These are phyloP conservation scores for Orobanche coerulescens DNA, from an alignment of 257 asterid genomes.

Conservation along the genomic window DNA sequence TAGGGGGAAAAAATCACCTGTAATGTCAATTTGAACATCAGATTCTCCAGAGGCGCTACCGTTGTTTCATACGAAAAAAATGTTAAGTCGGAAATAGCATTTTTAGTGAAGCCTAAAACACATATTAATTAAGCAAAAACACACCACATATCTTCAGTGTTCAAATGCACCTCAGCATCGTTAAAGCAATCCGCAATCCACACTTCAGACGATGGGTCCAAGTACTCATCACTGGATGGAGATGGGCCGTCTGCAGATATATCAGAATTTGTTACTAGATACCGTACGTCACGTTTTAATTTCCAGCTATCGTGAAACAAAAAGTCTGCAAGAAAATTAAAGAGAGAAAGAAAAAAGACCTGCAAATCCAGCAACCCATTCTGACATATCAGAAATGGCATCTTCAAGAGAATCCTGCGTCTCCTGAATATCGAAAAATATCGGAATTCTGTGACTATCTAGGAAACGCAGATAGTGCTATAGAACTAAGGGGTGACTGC, in stretches of 20 bases:
- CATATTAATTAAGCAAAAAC: slow-evolving; percentile 21
- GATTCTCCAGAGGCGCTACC: slow-evolving; percentile 42
- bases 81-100: slow-evolving; percentile 18
- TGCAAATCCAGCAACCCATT: slow-evolving; percentile 59
- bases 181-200: slow-evolving; percentile 83
- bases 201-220: slow-evolving; percentile 75
- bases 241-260: slow-evolving; percentile 21
- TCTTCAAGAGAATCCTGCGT: slow-evolving; percentile 42
- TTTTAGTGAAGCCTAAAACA: background rate
- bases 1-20: slow-evolving; percentile 30
- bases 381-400: slow-evolving; percentile 40
- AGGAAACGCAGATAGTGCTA: too few species aligned
- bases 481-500: too few species aligned
- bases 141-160: slow-evolving; percentile 59
- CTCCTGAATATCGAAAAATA: slow-evolving; percentile 36
- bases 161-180: slow-evolving; percentile 38
- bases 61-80: slow-evolving; percentile 28
- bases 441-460: background rate
- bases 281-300: background rate
- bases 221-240: slow-evolving; percentile 34
- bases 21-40: slow-evolving; percentile 45
- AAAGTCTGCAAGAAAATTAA: background rate
- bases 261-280: background rate
- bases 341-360: slow-evolving; percentile 34
- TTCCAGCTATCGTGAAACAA: background rate